phyloP scores from a whole-genome alignment of 2,329 filamentous ascomycete species.

The Cordyceps javanica region DNA sequence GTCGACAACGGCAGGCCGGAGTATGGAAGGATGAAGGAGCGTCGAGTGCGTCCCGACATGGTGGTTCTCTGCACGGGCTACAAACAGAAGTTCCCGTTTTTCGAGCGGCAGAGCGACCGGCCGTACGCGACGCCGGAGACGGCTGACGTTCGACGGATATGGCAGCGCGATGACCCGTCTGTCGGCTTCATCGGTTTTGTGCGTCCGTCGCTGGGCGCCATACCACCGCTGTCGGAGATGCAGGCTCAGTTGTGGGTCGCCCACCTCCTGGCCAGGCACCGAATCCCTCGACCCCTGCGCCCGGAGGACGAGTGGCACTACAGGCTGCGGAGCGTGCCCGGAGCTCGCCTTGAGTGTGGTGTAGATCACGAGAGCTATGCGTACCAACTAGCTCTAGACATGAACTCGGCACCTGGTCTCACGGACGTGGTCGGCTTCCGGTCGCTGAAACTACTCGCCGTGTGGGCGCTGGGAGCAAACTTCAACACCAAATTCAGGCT shows the following conservation, averaged over 20 bases:
- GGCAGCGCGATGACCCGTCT: slow-evolving; percentile 31
- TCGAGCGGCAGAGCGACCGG: slow-evolving; percentile 17
- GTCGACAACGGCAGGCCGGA: slow-evolving; percentile 25
- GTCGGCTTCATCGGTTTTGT: slow-evolving; percentile 41
- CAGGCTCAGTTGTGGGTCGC: slow-evolving; percentile 39
- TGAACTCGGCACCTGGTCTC: neutral
- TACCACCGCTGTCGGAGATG: slow-evolving; percentile 39
- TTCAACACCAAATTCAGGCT: neutral
- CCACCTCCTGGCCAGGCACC: slow-evolving; percentile 24
- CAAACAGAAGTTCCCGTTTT: slow-evolving; percentile 33
- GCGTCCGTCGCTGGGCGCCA: slow-evolving; percentile 36
- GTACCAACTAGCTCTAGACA: neutral
- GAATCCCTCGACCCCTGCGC: slow-evolving; percentile 18
- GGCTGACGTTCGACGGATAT: slow-evolving; percentile 45
- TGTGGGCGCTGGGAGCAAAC: neutral
- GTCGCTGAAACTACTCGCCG: neutral
- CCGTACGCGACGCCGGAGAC: slow-evolving; percentile 38
- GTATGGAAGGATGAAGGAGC: slow-evolving; percentile 23
- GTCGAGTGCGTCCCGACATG: slow-evolving; percentile 33
- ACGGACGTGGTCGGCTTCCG: neutral
- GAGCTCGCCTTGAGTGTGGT: neutral
- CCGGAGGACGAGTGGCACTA: neutral
- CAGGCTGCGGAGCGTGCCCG: neutral
- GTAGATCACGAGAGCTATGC: neutral
- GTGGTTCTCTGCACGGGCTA: slow-evolving; percentile 41